A percentile compares a stretch with the other conserved stretches of the same genome.
Evolutionary conservation across 495 filamentous ascomycete genomes (phyloP).

Genomic region (Pyrenopolyporus hunteri): DNA sequence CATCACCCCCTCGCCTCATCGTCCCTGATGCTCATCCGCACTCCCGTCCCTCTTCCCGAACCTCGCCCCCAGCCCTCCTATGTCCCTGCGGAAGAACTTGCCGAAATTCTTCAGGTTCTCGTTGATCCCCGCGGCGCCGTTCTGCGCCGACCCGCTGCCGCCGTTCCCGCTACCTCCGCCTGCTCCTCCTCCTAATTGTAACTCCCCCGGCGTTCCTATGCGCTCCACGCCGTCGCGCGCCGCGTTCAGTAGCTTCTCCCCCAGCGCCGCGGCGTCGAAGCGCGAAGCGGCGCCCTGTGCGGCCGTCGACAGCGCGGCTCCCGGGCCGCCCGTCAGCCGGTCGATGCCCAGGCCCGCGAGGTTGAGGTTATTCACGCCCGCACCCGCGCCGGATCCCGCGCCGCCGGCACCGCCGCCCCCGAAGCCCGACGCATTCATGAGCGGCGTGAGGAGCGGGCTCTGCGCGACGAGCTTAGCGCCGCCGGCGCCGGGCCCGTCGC

Average conservation of each 20-base stretch:
- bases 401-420: constrained; percentile 52
- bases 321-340: constrained; percentile 8
- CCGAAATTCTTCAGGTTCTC: constrained; percentile 94
- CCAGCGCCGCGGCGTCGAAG: constrained; percentile 80
- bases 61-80: constrained; percentile 78
- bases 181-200: too few relatives aligned
- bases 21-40: constrained; percentile 23
- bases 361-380: constrained; percentile 36
- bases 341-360: constrained; percentile 16
- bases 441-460: constrained; percentile 66
- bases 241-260: constrained; percentile 75
- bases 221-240: constrained; percentile 90
- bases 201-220: constrained; percentile 68
- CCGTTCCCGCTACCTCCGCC: constrained; percentile 60
- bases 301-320: constrained; percentile 28
- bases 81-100: constrained; percentile 92
- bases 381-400: constrained; percentile 43
- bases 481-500: constrained; percentile 63
- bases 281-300: constrained; percentile 57
- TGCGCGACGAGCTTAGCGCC: constrained; percentile 61
- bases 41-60: constrained; percentile 61
- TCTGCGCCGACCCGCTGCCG: constrained; percentile 56
- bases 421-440: constrained; percentile 53
- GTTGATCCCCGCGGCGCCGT: constrained; percentile 68
- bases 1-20: not conserved